Evolutionary conservation across 805 yeast species (phyloP), one percentile per base, ranked within the genome.

Genomic region (Kluyveromyces dobzhanskii): DNA sequence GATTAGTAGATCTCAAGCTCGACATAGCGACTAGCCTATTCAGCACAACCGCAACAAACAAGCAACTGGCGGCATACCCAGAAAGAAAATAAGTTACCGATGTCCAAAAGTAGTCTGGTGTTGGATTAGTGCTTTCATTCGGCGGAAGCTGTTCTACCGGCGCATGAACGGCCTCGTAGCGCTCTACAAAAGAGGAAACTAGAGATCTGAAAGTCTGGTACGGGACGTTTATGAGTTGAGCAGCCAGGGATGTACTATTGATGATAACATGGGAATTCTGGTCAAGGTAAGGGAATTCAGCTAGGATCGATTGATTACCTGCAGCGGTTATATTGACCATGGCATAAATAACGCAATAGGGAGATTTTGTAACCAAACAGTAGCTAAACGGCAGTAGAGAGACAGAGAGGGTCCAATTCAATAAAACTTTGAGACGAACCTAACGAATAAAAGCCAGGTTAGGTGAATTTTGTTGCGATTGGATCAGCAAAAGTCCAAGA

Each of bases 1-100:
- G 39, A 3, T 50, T 51, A 29, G 65, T 65, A 17, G 70, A 56
- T 39, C 78, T 51, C 5, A 76, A 59, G 0, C 78, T 64, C 2
- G 83, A 78, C 67, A 78, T 75, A 3, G 74, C 71, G 16, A 69
- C 64, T 3, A 80, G 70, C 45, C 85, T 60, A 54, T 79, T 78
- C 44, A 78, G 58, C 3, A 76, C 48, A 4, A 78, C 59, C 1
- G 80, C 83, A 45, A 77, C 73, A 7, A 71, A 51, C 69, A 77
- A 73, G 54, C 82, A 76, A 21, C 66, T 61, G 18, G 69, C 54
- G 2, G 78, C 73, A 50, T 69, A 75, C 0, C 71, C 70, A 10
- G 75, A 67, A 12, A 70, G 54, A 44, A 75, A 65, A 47, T 72
- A 75, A 36, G 70, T 47, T 7, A 43, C 38, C 37, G 33, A 16